Conservation (phyloP, 179 eudicot genomes). For the Sideroxylon spinosum region DNA sequence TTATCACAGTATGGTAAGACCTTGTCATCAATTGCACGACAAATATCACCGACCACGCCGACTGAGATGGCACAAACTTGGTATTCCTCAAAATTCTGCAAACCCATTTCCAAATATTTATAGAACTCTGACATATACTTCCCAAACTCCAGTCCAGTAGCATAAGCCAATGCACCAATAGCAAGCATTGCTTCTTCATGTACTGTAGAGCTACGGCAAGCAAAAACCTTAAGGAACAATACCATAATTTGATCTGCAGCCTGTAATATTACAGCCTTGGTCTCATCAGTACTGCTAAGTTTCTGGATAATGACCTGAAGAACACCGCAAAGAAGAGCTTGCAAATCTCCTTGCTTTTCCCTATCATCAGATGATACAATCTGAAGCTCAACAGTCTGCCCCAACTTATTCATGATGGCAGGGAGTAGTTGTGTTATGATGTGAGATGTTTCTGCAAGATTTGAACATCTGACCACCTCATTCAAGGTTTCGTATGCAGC, state of each 20-base stretch:
- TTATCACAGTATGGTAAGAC: constrained; percentile 78
- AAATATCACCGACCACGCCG: constrained; percentile 94
- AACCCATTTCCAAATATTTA: constrained; percentile 79
- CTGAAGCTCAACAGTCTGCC: constrained; percentile 57
- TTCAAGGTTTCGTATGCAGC: constrained; percentile 88
- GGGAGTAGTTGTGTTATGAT: constrained; percentile 62
- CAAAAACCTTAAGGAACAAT: constrained; percentile 70
- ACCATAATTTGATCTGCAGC: constrained; percentile 73
- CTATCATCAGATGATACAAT: constrained; percentile 63
- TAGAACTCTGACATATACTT: constrained; percentile 83
- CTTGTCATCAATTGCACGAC: constrained; percentile 81
- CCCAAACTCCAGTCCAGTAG: constrained; percentile 69
- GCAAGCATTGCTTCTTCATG: constrained; percentile 99
- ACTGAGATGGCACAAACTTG: constrained; percentile 91
- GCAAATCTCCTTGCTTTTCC: constrained; percentile 84
- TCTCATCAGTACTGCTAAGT: constrained; percentile 52
- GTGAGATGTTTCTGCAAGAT: constrained; percentile 49
- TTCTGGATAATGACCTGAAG: constrained; percentile 87
- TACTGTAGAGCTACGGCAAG: constrained; percentile 74
- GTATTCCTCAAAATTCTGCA: constrained; percentile 83
- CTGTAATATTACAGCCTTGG: constrained; percentile 50
- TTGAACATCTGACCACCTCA: constrained; percentile 79
- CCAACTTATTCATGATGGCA: constrained; percentile 60
- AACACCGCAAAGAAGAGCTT: constrained; percentile 81
- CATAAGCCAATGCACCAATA: constrained; percentile 87